These are phyloP conservation scores for Trametes gibbosa DNA, from an alignment of 768 basidiomycete species.

Conservation along the genomic window DNA sequence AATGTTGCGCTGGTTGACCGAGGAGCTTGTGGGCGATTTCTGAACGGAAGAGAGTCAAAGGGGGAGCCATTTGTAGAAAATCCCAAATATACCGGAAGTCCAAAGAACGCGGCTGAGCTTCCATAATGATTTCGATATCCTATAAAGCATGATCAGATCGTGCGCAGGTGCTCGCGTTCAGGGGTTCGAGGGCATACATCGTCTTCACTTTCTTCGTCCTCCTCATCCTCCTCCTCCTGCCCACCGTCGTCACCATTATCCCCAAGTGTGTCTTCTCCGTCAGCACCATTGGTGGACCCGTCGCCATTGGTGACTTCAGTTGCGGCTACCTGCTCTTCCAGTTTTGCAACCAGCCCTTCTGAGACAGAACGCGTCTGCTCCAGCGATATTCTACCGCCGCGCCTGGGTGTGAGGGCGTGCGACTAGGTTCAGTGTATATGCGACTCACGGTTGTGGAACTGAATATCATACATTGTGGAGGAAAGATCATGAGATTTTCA, in stretches of 20 bases:
- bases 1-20: slow-evolving; percentile 29
- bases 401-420: slow-evolving; percentile 22
- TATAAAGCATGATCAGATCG: slow-evolving; percentile 29
- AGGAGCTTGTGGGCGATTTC: slow-evolving; percentile 30
- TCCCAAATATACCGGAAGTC: slow-evolving; percentile 61
- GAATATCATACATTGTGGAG: slow-evolving; percentile 37
- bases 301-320: slow-evolving; percentile 23
- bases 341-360: slow-evolving; percentile 47
- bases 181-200: slow-evolving; percentile 26
- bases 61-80: not conserved
- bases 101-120: slow-evolving; percentile 65
- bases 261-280: slow-evolving; percentile 30
- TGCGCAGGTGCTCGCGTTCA: not conserved
- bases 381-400: slow-evolving; percentile 36
- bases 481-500: slow-evolving; percentile 31
- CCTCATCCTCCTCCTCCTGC: slow-evolving; percentile 37
- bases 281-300: slow-evolving; percentile 25
- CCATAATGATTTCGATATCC: slow-evolving; percentile 93
- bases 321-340: slow-evolving; percentile 44
- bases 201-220: slow-evolving; percentile 37
- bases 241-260: slow-evolving; percentile 38
- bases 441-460: slow-evolving; percentile 64
- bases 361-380: slow-evolving; percentile 39
- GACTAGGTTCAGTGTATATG: slow-evolving; percentile 27
- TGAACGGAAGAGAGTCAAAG: not conserved